phyloP scores from a whole-genome alignment of 2,329 filamentous ascomycete species.

The Penicillium sp. region DNA sequence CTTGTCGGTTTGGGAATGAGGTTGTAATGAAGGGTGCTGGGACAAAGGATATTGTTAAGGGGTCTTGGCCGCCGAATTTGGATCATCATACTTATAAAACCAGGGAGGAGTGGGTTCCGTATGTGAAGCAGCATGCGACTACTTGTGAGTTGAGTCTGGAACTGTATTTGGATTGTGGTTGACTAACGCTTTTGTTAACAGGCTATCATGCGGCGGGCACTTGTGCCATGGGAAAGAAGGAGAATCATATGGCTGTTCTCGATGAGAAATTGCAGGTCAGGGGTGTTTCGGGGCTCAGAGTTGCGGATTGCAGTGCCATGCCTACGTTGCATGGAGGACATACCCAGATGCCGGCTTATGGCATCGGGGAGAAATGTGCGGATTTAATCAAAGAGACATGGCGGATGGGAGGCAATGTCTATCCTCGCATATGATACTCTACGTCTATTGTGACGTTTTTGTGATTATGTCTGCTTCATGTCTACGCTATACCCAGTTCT shows the following conservation, averaged over 20 bases:
- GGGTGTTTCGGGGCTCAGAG: constrained; percentile 53
- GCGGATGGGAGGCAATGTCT: constrained; percentile 18
- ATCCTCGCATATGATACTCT: constrained; percentile 13
- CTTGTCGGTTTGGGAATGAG: constrained; percentile 59
- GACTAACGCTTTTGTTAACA: constrained; percentile 12
- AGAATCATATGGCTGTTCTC: constrained; percentile 52
- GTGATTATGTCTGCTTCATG: not conserved
- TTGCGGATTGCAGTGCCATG: constrained; percentile 56
- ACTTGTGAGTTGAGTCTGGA: constrained; percentile 49
- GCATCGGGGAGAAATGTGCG: constrained; percentile 55
- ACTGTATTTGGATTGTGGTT: not conserved
- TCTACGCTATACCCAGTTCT: not conserved
- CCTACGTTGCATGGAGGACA: constrained; percentile 51
- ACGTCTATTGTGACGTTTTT: not conserved
- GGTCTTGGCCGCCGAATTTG: constrained; percentile 56
- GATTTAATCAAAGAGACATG: constrained; percentile 50
- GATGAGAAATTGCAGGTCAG: constrained; percentile 54
- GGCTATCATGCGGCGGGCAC: constrained; percentile 59
- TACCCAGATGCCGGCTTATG: constrained; percentile 59
- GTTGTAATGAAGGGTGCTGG: constrained; percentile 57
- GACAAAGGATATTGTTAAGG: constrained; percentile 59
- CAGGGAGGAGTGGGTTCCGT: constrained; percentile 58
- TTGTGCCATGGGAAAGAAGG: constrained; percentile 54
- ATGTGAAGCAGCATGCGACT: constrained; percentile 58
- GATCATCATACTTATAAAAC: constrained; percentile 54